Evolutionary conservation across 768 basidiomycete species (phyloP), one percentile per base, ranked within the genome.

Genomic region (Dacryopinax primogenitus): DNA sequence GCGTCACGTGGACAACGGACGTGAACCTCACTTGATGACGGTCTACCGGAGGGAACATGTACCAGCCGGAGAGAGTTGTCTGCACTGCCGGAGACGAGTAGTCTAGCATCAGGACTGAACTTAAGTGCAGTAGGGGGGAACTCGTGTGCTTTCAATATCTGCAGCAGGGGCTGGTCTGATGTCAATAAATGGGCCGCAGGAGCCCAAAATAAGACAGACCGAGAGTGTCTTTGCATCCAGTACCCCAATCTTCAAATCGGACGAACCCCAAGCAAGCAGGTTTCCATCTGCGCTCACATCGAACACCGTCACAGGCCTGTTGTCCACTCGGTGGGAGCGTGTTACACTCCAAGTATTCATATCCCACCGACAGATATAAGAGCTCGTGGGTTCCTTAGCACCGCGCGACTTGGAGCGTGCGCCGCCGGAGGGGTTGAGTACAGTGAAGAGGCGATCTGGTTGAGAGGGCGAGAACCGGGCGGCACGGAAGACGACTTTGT

Each of bases 61-160:
- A 94, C 82, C 44, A 92, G 78, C 32, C 94, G 83, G 21, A 97
- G 77, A 1, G 87, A 84, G 73, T 90, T 92, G 76, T 98, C 95
- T 7, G 90, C 88, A 69, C 92, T 92, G 18, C 89, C 94, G 3
- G 91, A 91, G 21, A 94, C 82, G 2, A 99, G 80, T 13, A 94
- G 69, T n/a, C 80, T 83, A 13, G 87, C 85, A 4, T 84, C 79
- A 1, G 92, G 87, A 72, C 88, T 95, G 80, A 99, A 99, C 66
- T 83, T 83, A 64, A 99, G 76, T 2, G 88, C 85, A 0, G 96
- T 98, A 3, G 90, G 84, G 2, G 96, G 90, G 74, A 98, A 92
- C 66, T 94, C 92, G 74, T 98, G 95, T 0, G 96, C 90, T 75
- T 90, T 90, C 66, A 97, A 78, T 67, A 99, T 96, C 21, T 86